Evolutionary conservation across 495 filamentous ascomycete species (phyloP), one percentile per base, ranked within the genome.

Genomic region (Neurospora intermedia): DNA sequence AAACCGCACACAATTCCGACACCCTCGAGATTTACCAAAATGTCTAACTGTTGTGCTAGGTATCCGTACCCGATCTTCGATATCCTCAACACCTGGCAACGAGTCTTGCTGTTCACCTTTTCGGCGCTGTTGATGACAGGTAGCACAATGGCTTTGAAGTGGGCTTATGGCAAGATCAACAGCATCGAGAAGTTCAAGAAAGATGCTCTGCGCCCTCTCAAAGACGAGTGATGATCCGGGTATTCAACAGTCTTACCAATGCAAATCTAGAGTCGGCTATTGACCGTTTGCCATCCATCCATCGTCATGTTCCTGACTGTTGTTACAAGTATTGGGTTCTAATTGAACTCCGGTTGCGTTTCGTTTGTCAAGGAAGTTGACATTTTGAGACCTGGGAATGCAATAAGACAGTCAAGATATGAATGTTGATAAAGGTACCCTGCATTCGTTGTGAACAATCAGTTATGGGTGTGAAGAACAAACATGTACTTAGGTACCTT

Each of bases 41-140:
- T 70, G 75, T 20, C 77, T 80, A 72, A 81, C 75, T 48, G 18
- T 38, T 31, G 69, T 9, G 27, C 23, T 72, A 92, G 90, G 84
- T 97, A 97, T 75, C 94, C 94, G 4, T 97, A 97, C 83, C 94
- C 94, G 4, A 86, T 97, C 18, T 92, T 97, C 74, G 89, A 85
- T 4, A 79, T 88, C 27, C 79, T 96, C 39, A 83, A 80, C 62
- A 89, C 88, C 1, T 78, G 83, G 73, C 87, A 91, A 74, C 87
- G 94, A 35, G 79, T 89, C 41, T 81, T 86, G 18, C 84, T 97
- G 13, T 97, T 97, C 76, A 85, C 84, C 15, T 78, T 86, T 6
- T 92, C 92, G 70, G 93, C 92, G 1, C 75, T 87, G 15, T 77
- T 91, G 27, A 95, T 96, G 92, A 88, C 89, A 4, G 76, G 84